Percentiles rank a stretch among this genome's conserved stretches.
These are phyloP conservation scores for Trichoderma pleuroti DNA, from an alignment of 2,329 filamentous ascomycete genomes.

Conservation along the genomic window DNA sequence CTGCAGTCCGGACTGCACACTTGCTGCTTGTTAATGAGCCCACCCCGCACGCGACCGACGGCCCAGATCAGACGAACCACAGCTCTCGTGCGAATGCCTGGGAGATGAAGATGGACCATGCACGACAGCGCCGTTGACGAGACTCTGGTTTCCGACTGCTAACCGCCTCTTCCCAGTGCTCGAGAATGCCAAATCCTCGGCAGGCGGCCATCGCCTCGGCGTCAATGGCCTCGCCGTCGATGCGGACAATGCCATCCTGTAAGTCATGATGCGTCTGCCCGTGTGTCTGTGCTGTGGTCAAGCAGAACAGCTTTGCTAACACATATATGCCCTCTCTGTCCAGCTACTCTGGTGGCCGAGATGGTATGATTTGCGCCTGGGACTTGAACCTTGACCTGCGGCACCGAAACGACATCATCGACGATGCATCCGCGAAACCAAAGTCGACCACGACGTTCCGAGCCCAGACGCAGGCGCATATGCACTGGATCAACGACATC, in stretches of 20 bases:
- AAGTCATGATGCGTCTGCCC: slow-evolving; percentile 36
- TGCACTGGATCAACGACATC: slow-evolving; percentile 95
- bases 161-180: slow-evolving; percentile 43
- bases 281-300: not conserved
- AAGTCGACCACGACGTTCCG: slow-evolving; percentile 56
- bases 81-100: not conserved
- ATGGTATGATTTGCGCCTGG: slow-evolving; percentile 96
- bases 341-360: slow-evolving; percentile 92
- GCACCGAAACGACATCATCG: slow-evolving; percentile 27
- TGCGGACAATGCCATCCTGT: slow-evolving; percentile 79
- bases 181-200: slow-evolving; percentile 55
- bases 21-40: not conserved
- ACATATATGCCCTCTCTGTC: not conserved
- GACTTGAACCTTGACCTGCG: slow-evolving; percentile 72
- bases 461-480: slow-evolving; percentile 69
- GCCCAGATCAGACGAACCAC: not conserved
- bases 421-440: slow-evolving; percentile 31
- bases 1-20: not conserved
- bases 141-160: not conserved
- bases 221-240: slow-evolving; percentile 94
- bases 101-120: not conserved
- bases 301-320: not conserved
- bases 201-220: slow-evolving; percentile 83
- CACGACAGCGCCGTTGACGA: not conserved
- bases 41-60: slow-evolving; percentile 20